Evolutionary conservation across 2,329 filamentous ascomycete genomes (phyloP).

Genomic region (Trichocomaceae sp.): DNA sequence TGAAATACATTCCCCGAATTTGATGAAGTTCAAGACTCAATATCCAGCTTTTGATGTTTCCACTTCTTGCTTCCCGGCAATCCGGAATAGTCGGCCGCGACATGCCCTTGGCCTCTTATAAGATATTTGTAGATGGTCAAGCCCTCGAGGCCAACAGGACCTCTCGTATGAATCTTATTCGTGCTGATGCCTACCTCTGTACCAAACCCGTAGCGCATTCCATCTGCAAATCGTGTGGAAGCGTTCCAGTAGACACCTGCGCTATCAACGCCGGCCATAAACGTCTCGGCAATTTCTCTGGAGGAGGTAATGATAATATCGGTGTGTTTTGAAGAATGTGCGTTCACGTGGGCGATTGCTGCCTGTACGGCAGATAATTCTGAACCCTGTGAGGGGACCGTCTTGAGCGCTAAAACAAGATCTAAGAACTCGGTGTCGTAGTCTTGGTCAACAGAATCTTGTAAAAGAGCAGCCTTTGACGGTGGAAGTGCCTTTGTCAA

Average conservation of each 20-base stretch:
- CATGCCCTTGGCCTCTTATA: conserved; percentile 73
- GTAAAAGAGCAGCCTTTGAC: conserved; percentile 46
- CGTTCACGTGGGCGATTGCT: conserved; percentile 84
- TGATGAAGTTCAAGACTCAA: not conserved
- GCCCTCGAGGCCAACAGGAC: conserved; percentile 88
- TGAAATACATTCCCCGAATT: conserved; percentile 9
- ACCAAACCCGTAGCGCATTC: conserved; percentile 94
- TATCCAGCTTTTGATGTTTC: conserved; percentile 49
- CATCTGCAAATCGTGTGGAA: conserved; percentile 88
- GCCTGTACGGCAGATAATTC: conserved; percentile 48
- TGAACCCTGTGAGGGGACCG: conserved; percentile 46
- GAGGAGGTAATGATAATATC: conserved; percentile 78
- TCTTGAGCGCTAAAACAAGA: conserved; percentile 75
- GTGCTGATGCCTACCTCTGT: conserved; percentile 98
- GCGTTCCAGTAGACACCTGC: conserved; percentile 97
- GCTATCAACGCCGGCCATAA: conserved; percentile 80
- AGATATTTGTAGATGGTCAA: conserved; percentile 98
- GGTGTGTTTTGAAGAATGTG: conserved; percentile 87
- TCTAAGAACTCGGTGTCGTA: conserved; percentile 87
- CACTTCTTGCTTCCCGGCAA: conserved; percentile 49
- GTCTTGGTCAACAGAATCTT: conserved; percentile 63
- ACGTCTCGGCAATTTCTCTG: conserved; percentile 62
- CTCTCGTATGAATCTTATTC: conserved; percentile 94
- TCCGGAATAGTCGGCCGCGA: conserved; percentile 63
- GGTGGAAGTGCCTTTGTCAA: conserved; percentile 47